Percentiles rank a stretch among this genome's conserved stretches.
These are phyloP conservation scores for Apiospora sp. DNA, from an alignment of 2,329 filamentous ascomycete species.

Conservation along the genomic window DNA sequence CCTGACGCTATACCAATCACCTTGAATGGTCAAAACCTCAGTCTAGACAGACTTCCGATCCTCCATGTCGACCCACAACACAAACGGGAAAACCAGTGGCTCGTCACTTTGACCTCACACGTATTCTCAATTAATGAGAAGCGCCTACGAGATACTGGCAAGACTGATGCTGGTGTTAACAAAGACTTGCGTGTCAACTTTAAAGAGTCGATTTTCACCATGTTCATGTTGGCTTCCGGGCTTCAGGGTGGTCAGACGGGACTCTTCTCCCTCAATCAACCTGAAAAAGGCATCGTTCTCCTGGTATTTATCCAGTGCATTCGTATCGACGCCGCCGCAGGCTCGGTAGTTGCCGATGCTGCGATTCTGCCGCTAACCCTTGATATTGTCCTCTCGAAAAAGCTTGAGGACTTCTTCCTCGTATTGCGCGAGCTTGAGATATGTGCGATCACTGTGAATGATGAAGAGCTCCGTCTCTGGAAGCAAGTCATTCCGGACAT, in stretches of 20 bases:
- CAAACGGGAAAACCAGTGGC: constrained; percentile 46
- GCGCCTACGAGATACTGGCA: constrained; percentile 41
- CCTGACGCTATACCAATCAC: constrained; percentile 42
- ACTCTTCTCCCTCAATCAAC: constrained; percentile 52
- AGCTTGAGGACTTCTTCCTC: constrained; percentile 49
- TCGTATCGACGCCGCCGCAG: constrained; percentile 52
- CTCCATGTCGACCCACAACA: constrained; percentile 45
- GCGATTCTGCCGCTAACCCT: constrained; percentile 54
- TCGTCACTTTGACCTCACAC: constrained; percentile 48
- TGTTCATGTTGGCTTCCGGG: constrained; percentile 55
- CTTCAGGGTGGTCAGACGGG: constrained; percentile 54
- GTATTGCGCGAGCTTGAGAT: constrained; percentile 47
- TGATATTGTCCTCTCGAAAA: constrained; percentile 41
- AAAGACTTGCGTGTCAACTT: constrained; percentile 51
- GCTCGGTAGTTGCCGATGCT: constrained; percentile 54
- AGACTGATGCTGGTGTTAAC: constrained; percentile 35
- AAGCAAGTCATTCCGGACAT: constrained; percentile 53
- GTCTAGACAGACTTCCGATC: constrained; percentile 54
- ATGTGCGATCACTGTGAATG: constrained; percentile 50
- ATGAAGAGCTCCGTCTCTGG: constrained; percentile 66
- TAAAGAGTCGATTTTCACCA: constrained; percentile 56
- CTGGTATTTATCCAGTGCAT: constrained; percentile 52
- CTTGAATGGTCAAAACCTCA: constrained; percentile 51
- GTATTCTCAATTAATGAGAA: constrained; percentile 54
- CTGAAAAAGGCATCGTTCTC: constrained; percentile 38